Base-by-base conservation (phyloP, 225 moss, liverwort and hornwort species). In the Marchantia paleacea region DNA sequence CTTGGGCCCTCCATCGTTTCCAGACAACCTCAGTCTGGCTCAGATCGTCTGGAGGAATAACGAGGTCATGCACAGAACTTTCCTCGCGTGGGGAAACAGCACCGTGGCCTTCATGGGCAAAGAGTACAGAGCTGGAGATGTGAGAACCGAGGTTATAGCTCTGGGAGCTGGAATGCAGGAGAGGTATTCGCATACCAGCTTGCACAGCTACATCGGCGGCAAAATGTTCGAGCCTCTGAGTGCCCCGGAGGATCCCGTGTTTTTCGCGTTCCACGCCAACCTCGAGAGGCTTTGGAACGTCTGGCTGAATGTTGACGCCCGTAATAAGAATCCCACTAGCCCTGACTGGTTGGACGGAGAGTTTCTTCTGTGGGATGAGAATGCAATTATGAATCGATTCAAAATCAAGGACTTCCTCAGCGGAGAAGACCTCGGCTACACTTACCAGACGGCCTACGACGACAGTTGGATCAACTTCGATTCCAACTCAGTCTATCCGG, bases 251-350 rank as follows among this genome's bases (percentile, higher is more conserved):
- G 89, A 89, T 51, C 86, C 89, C 25, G 65, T 86, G 14, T 86
- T 86, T 28, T 86, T 52, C 48, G 18, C 80, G 3, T 76, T 80
- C 64, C 86, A 89, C 19, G 67, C 78, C 0, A 89, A 89, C 61
- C 50, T 84, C 26, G 89, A 89, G 22, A 55, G 89, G 31, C 30
- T 86, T 25, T 89, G 89, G 89, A 29, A 80, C 54, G 31, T 75
- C 12, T 89, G 86, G 89, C 73, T 77, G n/a, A n/a, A n/a, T n/a
- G n/a, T n/a, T n/a, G n/a, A n/a, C n/a, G n/a, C n/a, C n/a, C n/a
- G n/a, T n/a, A n/a, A n/a, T n/a, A n/a, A n/a, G n/a, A n/a, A n/a
- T n/a, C n/a, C n/a, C n/a, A n/a, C n/a, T n/a, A n/a, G n/a, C n/a
- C n/a, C n/a, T n/a, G n/a, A n/a, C n/a, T n/a, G n/a, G n/a, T n/a